Percentiles rank a stretch among this genome's conserved stretches.
phyloP scores from a whole-genome alignment of 2,329 filamentous ascomycete genomes.

The Fusarium veterinarium region DNA sequence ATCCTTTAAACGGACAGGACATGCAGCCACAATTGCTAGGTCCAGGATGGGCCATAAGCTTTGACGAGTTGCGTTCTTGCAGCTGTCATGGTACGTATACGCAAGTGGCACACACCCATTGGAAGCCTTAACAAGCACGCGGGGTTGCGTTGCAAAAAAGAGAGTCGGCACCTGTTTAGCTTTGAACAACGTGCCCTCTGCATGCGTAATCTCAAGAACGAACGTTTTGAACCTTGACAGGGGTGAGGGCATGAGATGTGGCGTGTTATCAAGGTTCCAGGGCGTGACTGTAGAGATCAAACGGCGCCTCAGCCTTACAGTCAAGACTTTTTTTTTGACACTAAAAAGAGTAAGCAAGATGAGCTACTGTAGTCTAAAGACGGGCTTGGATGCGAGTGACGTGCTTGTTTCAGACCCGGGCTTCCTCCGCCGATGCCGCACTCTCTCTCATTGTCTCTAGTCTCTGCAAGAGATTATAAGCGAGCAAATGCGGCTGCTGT shows the following conservation, averaged over 20 bases:
- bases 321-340: background rate
- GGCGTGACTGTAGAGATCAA: background rate
- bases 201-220: background rate
- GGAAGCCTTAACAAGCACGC: background rate
- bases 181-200: background rate
- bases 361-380: background rate
- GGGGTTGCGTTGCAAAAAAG: background rate
- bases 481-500: background rate
- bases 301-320: conserved; percentile 1
- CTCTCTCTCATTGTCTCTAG: background rate
- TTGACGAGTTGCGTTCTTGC: background rate
- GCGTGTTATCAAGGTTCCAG: background rate
- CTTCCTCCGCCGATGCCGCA: background rate
- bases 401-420: background rate
- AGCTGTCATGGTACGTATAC: conserved; percentile 1
- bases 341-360: background rate
- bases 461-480: background rate
- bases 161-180: background rate
- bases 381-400: background rate
- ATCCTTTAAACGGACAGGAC: conserved; percentile 39
- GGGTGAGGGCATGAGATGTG: background rate
- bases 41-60: background rate
- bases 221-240: background rate
- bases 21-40: background rate
- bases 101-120: background rate